Evolutionary conservation across 148 eudicot genomes (phyloP).

Genomic region (Vaccinium myrtillus): DNA sequence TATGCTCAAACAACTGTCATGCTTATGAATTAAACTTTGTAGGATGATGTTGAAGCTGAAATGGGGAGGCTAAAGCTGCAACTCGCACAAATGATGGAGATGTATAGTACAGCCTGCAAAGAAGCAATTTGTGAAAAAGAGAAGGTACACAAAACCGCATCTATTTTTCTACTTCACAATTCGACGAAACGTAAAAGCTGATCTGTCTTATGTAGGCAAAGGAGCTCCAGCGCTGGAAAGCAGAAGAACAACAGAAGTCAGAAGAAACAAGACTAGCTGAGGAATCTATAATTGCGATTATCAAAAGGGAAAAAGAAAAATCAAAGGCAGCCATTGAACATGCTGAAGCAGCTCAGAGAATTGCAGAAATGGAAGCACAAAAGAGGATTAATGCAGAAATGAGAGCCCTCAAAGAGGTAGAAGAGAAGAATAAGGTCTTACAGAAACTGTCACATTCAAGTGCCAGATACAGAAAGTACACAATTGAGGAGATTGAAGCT

Average conservation of each 20-base stretch:
- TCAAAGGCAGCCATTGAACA: conserved; percentile 57
- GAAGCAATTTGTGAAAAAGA: conserved; percentile 76
- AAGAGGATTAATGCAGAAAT: conserved; percentile 55
- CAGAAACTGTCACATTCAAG: conserved; percentile 22
- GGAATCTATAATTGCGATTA: conserved; percentile 38
- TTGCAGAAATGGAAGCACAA: conserved; percentile 66
- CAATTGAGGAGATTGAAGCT: conserved; percentile 81
- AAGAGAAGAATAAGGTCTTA: conserved; percentile 35
- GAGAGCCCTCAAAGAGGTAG: conserved; percentile 56
- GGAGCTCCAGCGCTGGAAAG: conserved; percentile 75
- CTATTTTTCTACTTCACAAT: background rate
- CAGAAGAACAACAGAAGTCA: conserved; percentile 55
- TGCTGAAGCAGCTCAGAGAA: conserved; percentile 65
- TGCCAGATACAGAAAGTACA: conserved; percentile 59
- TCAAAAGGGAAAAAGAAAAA: conserved; percentile 55
- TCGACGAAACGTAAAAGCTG: background rate
- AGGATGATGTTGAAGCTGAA: conserved; percentile 85
- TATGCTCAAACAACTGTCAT: background rate
- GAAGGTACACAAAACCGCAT: conserved; percentile 35
- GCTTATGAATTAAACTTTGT: conserved; percentile 15
- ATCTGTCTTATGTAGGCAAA: conserved; percentile 40
- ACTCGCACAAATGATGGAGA: conserved; percentile 75
- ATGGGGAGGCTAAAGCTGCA: conserved; percentile 71
- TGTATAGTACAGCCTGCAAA: conserved; percentile 79
- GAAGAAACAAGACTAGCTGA: conserved; percentile 50